Conservation (phyloP, 163 green algal genomes). For the Dunaliella salina region DNA sequence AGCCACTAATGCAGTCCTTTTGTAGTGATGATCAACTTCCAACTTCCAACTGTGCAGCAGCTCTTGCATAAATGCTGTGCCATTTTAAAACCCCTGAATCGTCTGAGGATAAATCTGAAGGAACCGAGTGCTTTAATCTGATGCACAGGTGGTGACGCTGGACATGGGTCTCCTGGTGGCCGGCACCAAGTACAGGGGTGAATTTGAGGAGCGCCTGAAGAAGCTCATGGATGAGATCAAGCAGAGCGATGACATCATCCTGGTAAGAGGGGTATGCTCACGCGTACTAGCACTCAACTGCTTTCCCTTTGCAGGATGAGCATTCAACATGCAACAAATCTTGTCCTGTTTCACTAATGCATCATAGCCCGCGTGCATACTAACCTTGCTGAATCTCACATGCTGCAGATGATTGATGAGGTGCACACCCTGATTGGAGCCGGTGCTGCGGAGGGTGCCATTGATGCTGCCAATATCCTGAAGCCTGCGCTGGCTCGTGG, state of each 20-base stretch:
- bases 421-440: constrained; percentile 95
- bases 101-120: too few relatives aligned
- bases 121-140: too few relatives aligned
- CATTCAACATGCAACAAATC: too few relatives aligned
- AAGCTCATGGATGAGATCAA: constrained; percentile 99
- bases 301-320: too few relatives aligned
- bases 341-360: background rate
- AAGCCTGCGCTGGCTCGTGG: constrained; percentile 97
- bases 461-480: constrained; percentile 98
- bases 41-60: too few relatives aligned
- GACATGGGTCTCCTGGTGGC: constrained; percentile 99
- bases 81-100: too few relatives aligned
- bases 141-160: constrained; percentile 82
- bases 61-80: too few relatives aligned
- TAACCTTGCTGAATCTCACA: background rate
- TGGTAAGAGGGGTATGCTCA: constrained; percentile 49
- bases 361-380: background rate
- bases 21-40: too few relatives aligned
- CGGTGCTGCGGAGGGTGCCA: constrained; percentile 92
- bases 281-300: too few relatives aligned
- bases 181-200: constrained; percentile 97
- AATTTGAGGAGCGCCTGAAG: constrained; percentile 99
- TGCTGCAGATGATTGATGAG: constrained; percentile 77
- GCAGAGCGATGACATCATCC: constrained; percentile 97
- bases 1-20: too few relatives aligned